Percentiles rank a stretch among this genome's conserved stretches.
phyloP scores from a whole-genome alignment of 2,329 filamentous ascomycete genomes.

The Cladosporium phlei region DNA sequence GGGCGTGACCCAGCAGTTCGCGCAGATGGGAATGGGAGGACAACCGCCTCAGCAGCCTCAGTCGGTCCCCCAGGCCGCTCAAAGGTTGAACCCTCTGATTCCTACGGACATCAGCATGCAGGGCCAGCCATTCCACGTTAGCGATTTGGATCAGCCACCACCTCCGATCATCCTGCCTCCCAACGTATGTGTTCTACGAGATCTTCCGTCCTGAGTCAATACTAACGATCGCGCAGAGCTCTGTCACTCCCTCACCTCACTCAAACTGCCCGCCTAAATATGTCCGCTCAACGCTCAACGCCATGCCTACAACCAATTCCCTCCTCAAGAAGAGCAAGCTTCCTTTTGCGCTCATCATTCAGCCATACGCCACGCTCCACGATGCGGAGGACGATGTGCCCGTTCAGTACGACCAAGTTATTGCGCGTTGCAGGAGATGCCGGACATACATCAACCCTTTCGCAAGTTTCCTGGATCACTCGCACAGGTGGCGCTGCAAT shows the following conservation, averaged over 20 bases:
- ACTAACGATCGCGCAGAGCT: slow-evolving; percentile 48
- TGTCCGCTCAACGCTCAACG: slow-evolving; percentile 90
- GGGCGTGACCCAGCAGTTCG: slow-evolving; percentile 78
- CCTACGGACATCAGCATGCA: slow-evolving; percentile 73
- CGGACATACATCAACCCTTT: slow-evolving; percentile 97
- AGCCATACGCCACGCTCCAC: slow-evolving; percentile 89
- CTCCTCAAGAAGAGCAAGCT: slow-evolving; percentile 95
- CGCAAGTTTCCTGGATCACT: slow-evolving; percentile 92
- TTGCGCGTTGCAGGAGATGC: slow-evolving; percentile 91
- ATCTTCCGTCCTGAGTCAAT: slow-evolving; percentile 37
- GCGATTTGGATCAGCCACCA: slow-evolving; percentile 84
- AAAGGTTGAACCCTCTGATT: slow-evolving; percentile 77
- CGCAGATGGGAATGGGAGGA: slow-evolving; percentile 65
- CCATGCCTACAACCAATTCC: slow-evolving; percentile 84
- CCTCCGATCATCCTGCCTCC: slow-evolving; percentile 86
- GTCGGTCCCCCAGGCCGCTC: slow-evolving; percentile 47
- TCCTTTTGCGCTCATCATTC: slow-evolving; percentile 91
- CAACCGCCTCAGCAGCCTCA: slow-evolving; percentile 35
- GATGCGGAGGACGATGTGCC: slow-evolving; percentile 88
- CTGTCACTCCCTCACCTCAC: slow-evolving; percentile 82
- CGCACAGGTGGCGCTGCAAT: slow-evolving; percentile 97
- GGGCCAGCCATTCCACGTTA: slow-evolving; percentile 88
- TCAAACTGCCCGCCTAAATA: slow-evolving; percentile 93
- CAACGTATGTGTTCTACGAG: slow-evolving; percentile 57
- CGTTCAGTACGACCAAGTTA: slow-evolving; percentile 92